Conservation (phyloP, 1,139 yeast species). For the Torulaspora pretoriensis region DNA sequence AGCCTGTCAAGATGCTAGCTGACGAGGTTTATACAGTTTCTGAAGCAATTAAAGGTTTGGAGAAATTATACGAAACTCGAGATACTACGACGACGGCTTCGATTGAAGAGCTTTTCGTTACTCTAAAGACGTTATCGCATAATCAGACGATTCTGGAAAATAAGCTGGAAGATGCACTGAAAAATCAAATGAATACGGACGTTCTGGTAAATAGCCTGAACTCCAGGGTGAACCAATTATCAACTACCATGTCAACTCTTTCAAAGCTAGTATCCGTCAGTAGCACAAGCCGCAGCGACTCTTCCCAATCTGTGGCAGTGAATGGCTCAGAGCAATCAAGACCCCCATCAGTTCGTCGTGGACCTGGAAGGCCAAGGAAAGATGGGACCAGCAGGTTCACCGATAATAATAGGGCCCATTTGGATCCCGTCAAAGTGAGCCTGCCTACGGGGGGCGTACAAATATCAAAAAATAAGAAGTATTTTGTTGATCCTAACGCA, state of each 20-base stretch:
- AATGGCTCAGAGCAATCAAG: constrained; percentile 10
- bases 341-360: constrained; percentile 22
- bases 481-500: constrained; percentile 39
- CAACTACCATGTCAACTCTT: constrained; percentile 5
- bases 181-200: constrained; percentile 37
- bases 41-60: constrained; percentile 14
- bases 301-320: background rate
- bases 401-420: constrained; percentile 3
- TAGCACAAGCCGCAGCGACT: background rate
- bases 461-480: constrained; percentile 32
- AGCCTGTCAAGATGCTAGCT: constrained; percentile 3
- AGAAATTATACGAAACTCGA: constrained; percentile 13
- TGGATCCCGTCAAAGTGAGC: constrained; percentile 16
- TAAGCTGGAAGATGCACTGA: constrained; percentile 35
- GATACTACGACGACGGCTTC: constrained; percentile 18
- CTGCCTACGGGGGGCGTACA: constrained; percentile 32
- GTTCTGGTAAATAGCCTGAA: constrained; percentile 32
- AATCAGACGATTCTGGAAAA: constrained; percentile 36
- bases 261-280: constrained; percentile 6
- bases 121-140: constrained; percentile 32
- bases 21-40: constrained; percentile 9
- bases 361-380: constrained; percentile 37
- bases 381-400: constrained; percentile 15
- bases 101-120: constrained; percentile 16
- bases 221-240: constrained; percentile 21